Conservation (phyloP, 2,329 filamentous ascomycete genomes). For the Phialemonium atrogriseum region DNA sequence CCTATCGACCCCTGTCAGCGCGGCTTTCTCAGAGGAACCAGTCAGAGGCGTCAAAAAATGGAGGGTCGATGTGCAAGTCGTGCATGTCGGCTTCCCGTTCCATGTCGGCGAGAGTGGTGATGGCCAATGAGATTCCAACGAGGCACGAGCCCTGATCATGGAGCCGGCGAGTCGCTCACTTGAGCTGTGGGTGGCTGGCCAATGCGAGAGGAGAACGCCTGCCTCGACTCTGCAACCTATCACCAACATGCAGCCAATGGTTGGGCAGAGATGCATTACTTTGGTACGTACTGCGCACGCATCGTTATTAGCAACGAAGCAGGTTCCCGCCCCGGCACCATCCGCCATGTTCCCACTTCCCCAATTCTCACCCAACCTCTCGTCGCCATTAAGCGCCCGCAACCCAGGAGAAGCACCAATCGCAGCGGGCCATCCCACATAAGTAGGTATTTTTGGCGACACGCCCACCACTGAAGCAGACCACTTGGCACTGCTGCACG, state of each 20-base stretch:
- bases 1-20: slow-evolving; percentile 10
- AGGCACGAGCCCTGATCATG: too few species aligned
- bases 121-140: slow-evolving; percentile 12
- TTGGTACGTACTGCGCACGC: too few species aligned
- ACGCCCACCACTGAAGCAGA: too few species aligned
- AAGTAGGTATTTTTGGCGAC: slow-evolving; percentile 7
- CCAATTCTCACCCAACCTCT: slow-evolving; percentile 1
- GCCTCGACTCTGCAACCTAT: slow-evolving; percentile 5
- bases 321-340: too few species aligned
- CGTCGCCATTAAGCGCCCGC: slow-evolving; percentile 8
- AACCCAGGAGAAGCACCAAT: slow-evolving; percentile 8
- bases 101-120: slow-evolving; percentile 8
- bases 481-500: too few species aligned
- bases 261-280: too few species aligned
- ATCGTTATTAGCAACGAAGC: too few species aligned
- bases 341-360: too few species aligned
- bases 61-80: slow-evolving; percentile 9
- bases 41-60: slow-evolving; percentile 9
- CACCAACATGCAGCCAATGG: slow-evolving; percentile 10
- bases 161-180: too few species aligned
- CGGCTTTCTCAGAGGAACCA: slow-evolving; percentile 13
- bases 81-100: slow-evolving; percentile 14
- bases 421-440: slow-evolving; percentile 1
- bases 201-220: slow-evolving; percentile 8
- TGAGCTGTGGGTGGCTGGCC: too few species aligned